These are phyloP conservation scores for Citrus hindsii DNA, from an alignment of 345 rosid genomes.

Conservation along the genomic window DNA sequence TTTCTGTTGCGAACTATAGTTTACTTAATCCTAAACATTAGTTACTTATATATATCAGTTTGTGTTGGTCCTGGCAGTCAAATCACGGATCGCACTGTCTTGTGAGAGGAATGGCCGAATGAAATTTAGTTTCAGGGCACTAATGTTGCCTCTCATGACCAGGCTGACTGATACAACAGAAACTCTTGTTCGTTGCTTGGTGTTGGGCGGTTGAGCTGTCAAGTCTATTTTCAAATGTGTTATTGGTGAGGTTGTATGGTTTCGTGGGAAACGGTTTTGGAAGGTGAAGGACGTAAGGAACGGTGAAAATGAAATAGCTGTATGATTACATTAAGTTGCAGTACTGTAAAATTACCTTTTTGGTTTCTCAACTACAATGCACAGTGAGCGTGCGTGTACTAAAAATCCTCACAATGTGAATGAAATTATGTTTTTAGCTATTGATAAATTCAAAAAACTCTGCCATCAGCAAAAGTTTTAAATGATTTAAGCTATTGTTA, in stretches of 20 bases:
- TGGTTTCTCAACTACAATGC: not conserved
- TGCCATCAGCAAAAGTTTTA: too few species aligned
- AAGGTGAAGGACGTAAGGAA: not conserved
- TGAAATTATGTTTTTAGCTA: not conserved
- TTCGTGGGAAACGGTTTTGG: conserved; percentile 3
- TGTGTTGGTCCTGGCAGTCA: conserved; percentile 15
- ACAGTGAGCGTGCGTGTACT: not conserved
- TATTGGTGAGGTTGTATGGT: conserved; percentile 6
- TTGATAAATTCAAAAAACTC: not conserved
- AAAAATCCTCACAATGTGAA: not conserved
- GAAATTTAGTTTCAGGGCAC: not conserved
- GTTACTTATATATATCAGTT: not conserved
- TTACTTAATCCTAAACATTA: not conserved
- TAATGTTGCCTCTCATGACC: not conserved
- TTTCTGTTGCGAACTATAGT: not conserved
- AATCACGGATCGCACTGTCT: not conserved
- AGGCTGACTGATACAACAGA: not conserved
- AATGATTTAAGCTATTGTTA: too few species aligned
- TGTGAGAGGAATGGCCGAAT: not conserved
- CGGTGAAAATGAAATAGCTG: conserved; percentile 4
- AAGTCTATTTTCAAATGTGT: conserved; percentile 9
- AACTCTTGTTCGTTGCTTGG: not conserved
- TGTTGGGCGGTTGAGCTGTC: conserved; percentile 1
- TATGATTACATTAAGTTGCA: not conserved
- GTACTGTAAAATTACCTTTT: not conserved